Evolutionary conservation across 148 eudicot genomes (phyloP).

Genomic region (Pouteria glomerata): DNA sequence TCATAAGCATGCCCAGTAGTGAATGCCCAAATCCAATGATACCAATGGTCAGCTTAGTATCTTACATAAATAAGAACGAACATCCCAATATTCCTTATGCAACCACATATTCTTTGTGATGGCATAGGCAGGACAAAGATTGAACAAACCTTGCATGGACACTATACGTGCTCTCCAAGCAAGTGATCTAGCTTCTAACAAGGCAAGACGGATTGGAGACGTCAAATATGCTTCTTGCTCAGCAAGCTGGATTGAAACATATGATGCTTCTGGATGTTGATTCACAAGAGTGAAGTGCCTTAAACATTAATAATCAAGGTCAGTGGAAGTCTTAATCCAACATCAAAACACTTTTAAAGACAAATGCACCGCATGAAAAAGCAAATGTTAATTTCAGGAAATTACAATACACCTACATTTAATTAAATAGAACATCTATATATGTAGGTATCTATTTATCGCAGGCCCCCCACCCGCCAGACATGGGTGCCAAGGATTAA

Average conservation of each 20-base stretch:
- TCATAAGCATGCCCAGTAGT: not conserved
- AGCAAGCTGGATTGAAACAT: constrained; percentile 58
- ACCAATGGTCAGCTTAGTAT: not conserved
- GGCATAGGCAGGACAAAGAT: constrained; percentile 4
- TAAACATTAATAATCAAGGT: constrained; percentile 21
- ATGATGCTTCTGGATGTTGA: constrained; percentile 50
- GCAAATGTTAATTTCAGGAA: constrained; percentile 5
- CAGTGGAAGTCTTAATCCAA: constrained; percentile 6
- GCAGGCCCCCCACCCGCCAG: no score
- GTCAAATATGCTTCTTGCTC: constrained; percentile 54
- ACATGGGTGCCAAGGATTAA: no score
- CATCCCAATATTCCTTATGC: not conserved
- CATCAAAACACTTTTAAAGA: no score
- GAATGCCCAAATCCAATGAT: not conserved
- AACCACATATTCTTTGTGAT: not conserved
- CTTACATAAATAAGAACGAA: not conserved
- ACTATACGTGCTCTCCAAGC: constrained; percentile 90
- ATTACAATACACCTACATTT: not conserved
- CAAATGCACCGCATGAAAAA: not conserved
- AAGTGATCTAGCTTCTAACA: constrained; percentile 51
- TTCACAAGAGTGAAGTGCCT: constrained; percentile 59
- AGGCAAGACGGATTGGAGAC: constrained; percentile 56
- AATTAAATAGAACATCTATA: not conserved
- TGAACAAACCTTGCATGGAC: constrained; percentile 56
- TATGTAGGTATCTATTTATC: not conserved